Conservation (phyloP, 1,284 basidiomycete species). For the Porphyrellus sp. region DNA sequence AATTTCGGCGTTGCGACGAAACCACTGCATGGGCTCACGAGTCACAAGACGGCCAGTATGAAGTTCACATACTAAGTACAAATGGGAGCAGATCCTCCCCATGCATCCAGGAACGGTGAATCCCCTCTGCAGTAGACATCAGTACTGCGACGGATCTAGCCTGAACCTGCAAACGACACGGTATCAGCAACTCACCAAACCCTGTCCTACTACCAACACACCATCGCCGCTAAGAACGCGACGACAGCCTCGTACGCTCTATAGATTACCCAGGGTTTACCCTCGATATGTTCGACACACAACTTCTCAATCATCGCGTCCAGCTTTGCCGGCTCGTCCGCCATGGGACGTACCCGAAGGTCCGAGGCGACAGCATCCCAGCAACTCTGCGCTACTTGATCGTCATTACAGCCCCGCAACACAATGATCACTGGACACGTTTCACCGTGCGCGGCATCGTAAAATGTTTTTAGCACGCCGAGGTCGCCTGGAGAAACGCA, state of each 20-base stretch:
- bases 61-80: no score
- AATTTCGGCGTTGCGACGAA: no score
- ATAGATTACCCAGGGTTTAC: not conserved
- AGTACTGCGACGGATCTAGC: no score
- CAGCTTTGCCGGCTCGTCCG: not conserved
- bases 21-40: no score
- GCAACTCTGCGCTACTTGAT: not conserved
- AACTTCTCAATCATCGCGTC: not conserved
- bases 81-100: no score
- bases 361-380: not conserved
- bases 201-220: not conserved
- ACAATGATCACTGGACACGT: not conserved
- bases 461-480: not conserved
- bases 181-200: not conserved
- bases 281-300: not conserved
- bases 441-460: not conserved
- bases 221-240: not conserved
- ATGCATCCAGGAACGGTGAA: no score
- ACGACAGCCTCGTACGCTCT: not conserved
- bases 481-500: not conserved
- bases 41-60: no score
- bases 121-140: no score
- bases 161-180: no score
- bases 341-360: not conserved
- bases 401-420: not conserved